Conservation (phyloP, 2,329 filamentous ascomycete genomes). For the Ascochyta viciae-villosae region DNA sequence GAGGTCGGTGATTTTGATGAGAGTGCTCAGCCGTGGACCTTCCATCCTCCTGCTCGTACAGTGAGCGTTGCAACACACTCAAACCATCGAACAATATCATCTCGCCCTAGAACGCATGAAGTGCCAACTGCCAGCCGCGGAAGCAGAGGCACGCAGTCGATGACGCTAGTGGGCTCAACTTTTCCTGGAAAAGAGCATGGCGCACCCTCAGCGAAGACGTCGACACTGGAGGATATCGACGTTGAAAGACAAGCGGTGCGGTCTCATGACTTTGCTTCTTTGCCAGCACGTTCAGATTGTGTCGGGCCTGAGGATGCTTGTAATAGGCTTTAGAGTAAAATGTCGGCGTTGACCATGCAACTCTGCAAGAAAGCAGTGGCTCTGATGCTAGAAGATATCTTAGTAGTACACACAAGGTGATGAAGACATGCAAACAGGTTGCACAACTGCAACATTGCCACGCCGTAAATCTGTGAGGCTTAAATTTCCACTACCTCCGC, state of each 20-base stretch:
- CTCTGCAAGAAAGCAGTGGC: no score
- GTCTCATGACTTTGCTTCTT: constrained; percentile 1
- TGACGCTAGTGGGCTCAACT: constrained; percentile 22
- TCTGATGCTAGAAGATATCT: no score
- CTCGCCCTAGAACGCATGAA: constrained; percentile 14
- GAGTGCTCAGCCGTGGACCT: constrained; percentile 34
- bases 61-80: constrained; percentile 30
- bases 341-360: no score
- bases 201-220: constrained; percentile 12
- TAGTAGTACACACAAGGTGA: no score
- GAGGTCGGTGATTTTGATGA: constrained; percentile 44
- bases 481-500: no score
- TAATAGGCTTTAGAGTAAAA: background rate
- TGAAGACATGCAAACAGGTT: no score
- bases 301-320: background rate
- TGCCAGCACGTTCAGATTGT: background rate
- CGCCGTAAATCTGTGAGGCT: no score
- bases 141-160: constrained; percentile 20
- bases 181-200: constrained; percentile 15
- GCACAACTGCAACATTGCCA: no score
- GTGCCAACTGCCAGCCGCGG: constrained; percentile 13
- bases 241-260: background rate
- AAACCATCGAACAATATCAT: constrained; percentile 16
- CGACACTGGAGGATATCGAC: background rate
- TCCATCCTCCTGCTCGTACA: constrained; percentile 36